Evolutionary conservation across 257 asterid species (phyloP), one percentile per base, ranked within the genome.

Genomic region (Cordia subcordata): DNA sequence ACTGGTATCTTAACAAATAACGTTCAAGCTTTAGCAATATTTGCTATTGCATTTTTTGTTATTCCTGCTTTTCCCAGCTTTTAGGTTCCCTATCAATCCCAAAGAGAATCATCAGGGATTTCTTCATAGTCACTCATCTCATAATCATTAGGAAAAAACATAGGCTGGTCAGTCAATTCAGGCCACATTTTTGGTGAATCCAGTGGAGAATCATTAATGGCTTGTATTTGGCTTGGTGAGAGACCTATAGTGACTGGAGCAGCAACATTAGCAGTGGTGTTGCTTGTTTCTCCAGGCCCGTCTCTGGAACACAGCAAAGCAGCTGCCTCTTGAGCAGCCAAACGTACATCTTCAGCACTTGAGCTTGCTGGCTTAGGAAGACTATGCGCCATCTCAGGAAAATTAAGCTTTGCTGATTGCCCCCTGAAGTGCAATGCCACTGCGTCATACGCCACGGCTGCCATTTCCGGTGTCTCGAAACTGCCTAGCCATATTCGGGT

Each of bases 371-470:
- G 90, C 4, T 61, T 40, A 0, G 84, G 79, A 10, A 70, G 70
- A 9, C 59, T 49, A 0, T 11, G 4, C 4, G 63, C 68, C 1
- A 63, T 38, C 5, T 16, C 35, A 53, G 57, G 57, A 19, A 53
- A 53, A 19, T 53, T 53, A 14, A 53, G 15, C 14, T 12, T 11
- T 0, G 90, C 76, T 0, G 66, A 69, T 0, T 83, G 47, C 10
- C 94, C 87, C 40, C 71, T 77, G 16, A 82, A 60, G 10, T 82
- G 81, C 32, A 85, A 63, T 19, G 82, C 73, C 8, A 37, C 57
- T 53, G 12, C 38, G 20, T 53, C 57, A 23, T 53, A 12, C 10
- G 57, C 57, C 17, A 17, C 3, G 10, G 62, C 62, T 1, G 62
- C 62, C 51, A 42, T 42, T 38, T 58, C 62, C 8, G 62, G 50